These are phyloP conservation scores for Xylaria sp. DNA, from an alignment of 2,329 filamentous ascomycete genomes.

Conservation along the genomic window DNA sequence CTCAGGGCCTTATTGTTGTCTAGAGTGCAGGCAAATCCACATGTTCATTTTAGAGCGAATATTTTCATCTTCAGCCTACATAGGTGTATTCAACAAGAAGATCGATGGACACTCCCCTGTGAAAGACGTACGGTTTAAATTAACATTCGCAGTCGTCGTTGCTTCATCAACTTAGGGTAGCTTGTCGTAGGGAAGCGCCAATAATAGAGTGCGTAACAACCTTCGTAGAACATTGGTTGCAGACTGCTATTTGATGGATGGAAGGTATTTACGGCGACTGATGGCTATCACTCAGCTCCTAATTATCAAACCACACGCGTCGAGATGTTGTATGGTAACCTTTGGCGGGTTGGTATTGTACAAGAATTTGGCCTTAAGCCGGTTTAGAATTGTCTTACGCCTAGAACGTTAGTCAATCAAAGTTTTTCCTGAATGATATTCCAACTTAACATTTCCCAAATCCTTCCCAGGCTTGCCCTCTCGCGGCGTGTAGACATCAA, in stretches of 20 bases:
- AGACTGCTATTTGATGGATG: not conserved
- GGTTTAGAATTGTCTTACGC: not conserved
- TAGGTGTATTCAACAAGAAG: too few species aligned
- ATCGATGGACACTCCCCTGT: too few species aligned
- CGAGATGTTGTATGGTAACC: not conserved
- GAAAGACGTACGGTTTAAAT: too few species aligned
- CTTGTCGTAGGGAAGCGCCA: too few species aligned
- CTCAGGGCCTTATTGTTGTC: too few species aligned
- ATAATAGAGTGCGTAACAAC: too few species aligned
- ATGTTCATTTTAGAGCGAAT: too few species aligned
- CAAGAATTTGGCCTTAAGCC: not conserved
- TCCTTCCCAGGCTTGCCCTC: not conserved
- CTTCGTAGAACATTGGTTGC: not conserved
- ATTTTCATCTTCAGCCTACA: too few species aligned
- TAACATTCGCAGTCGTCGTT: too few species aligned
- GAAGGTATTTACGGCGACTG: not conserved
- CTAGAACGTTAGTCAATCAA: not conserved
- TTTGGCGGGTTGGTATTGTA: conserved; percentile 6
- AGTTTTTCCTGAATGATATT: not conserved
- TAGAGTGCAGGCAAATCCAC: too few species aligned
- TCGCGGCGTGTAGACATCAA: not conserved
- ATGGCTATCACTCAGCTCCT: not conserved
- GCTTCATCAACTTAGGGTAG: too few species aligned
- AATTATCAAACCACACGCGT: conserved; percentile 3
- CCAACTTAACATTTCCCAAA: not conserved